phyloP scores from a whole-genome alignment of 805 yeast species.

The Myxozyma geophila region DNA sequence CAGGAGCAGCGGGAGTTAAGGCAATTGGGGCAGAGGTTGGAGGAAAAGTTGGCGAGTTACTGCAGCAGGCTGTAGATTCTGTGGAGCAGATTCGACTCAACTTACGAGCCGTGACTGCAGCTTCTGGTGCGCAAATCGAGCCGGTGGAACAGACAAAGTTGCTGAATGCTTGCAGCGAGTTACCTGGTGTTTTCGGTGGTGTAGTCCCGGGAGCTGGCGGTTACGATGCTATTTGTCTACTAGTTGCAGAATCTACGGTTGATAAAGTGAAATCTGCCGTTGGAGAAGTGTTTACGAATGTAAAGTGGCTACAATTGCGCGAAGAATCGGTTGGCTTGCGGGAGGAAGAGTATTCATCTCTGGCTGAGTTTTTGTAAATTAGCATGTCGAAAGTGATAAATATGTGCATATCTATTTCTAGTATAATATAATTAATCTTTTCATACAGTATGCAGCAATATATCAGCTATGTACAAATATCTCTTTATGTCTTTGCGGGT shows the following conservation, averaged over 20 bases:
- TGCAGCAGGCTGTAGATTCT: slow-evolving; percentile 20
- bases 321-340: slow-evolving; percentile 50
- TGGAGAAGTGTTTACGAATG: slow-evolving; percentile 41
- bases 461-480: not conserved
- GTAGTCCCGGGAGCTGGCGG: slow-evolving; percentile 99
- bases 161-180: slow-evolving; percentile 58
- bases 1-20: slow-evolving; percentile 1
- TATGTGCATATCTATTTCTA: not conserved
- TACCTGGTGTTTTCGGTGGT: slow-evolving; percentile 88
- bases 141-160: slow-evolving; percentile 76
- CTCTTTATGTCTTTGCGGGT: slow-evolving; percentile 21
- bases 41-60: slow-evolving; percentile 1
- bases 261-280: slow-evolving; percentile 4
- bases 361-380: slow-evolving; percentile 19
- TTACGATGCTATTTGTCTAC: slow-evolving; percentile 83
- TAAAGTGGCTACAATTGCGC: slow-evolving; percentile 52
- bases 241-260: slow-evolving; percentile 51
- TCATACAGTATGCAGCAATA: not conserved
- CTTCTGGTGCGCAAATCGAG: slow-evolving; percentile 85
- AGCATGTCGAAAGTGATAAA: not conserved
- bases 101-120: slow-evolving; percentile 63
- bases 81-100: slow-evolving; percentile 55
- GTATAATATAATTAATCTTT: not conserved
- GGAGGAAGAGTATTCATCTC: slow-evolving; percentile 21
- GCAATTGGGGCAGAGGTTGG: slow-evolving; percentile 5